phyloP scores from a whole-genome alignment of 2,329 filamentous ascomycete species.

The Colletotrichum sojae region DNA sequence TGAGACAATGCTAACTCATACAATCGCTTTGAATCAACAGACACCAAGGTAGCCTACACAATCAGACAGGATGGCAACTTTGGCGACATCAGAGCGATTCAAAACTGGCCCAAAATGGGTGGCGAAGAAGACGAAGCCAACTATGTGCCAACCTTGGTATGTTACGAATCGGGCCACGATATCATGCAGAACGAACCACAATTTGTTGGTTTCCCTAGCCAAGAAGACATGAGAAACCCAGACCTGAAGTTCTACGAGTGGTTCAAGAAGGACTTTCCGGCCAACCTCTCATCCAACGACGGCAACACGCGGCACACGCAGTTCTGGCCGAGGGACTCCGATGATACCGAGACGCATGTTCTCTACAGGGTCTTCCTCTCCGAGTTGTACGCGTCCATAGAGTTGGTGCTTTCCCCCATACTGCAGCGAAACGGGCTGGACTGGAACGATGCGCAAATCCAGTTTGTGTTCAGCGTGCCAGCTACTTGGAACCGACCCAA shows the following conservation, averaged over 20 bases:
- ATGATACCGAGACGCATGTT: slow-evolving; percentile 7
- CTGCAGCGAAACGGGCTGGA: neutral
- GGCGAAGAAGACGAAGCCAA: slow-evolving; percentile 6
- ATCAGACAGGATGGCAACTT: slow-evolving; percentile 2
- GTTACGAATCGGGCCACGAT: neutral
- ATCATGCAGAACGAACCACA: slow-evolving; percentile 3
- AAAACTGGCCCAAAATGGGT: slow-evolving; percentile 11
- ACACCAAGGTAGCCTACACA: slow-evolving; percentile 12
- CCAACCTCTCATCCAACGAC: slow-evolving; percentile 16
- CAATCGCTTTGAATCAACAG: neutral
- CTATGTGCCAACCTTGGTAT: slow-evolving; percentile 11
- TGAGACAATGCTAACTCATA: neutral
- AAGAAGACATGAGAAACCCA: neutral
- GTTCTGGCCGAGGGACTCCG: slow-evolving; percentile 1
- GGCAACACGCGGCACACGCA: neutral
- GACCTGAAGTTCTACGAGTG: slow-evolving; percentile 8
- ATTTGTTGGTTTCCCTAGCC: neutral
- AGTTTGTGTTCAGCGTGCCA: slow-evolving; percentile 8
- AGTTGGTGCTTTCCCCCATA: neutral
- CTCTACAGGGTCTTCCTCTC: neutral
- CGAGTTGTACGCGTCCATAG: slow-evolving; percentile 1
- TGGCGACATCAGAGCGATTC: slow-evolving; percentile 10
- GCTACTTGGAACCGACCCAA: slow-evolving; percentile 11
- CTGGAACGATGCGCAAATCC: slow-evolving; percentile 5
- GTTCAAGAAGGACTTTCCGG: slow-evolving; percentile 13